These are phyloP conservation scores for Lobosporangium transversale DNA, from an alignment of 192 early-diverging fungal species.

Conservation along the genomic window DNA sequence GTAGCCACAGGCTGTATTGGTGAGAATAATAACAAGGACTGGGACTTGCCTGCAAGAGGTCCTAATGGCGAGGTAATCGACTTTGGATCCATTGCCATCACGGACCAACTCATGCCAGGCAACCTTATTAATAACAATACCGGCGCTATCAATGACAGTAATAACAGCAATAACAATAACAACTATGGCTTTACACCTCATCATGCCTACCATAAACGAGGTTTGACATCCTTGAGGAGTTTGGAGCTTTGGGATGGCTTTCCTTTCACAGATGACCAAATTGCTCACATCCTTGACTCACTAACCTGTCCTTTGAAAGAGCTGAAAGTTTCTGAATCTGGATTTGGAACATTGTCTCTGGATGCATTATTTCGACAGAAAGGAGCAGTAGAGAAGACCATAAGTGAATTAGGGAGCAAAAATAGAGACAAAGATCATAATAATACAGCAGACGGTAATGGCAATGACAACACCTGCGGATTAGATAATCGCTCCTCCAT, in stretches of 20 bases:
- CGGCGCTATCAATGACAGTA: background rate
- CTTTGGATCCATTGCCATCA: too few relatives aligned
- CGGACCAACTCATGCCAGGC: too few relatives aligned
- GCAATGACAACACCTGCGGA: too few relatives aligned
- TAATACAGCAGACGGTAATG: too few relatives aligned
- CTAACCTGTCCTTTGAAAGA: background rate
- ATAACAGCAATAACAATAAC: background rate
- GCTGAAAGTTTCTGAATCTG: background rate
- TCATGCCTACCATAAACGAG: background rate
- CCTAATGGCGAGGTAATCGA: too few relatives aligned
- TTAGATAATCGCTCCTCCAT: background rate
- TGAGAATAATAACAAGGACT: too few relatives aligned
- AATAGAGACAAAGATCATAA: too few relatives aligned
- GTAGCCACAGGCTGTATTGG: too few relatives aligned
- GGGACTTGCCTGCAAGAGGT: too few relatives aligned
- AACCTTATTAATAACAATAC: too few relatives aligned
- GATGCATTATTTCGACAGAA: background rate
- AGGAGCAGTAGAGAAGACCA: too few relatives aligned
- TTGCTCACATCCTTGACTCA: conserved; percentile 1
- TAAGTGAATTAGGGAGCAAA: too few relatives aligned
- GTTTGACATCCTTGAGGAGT: background rate
- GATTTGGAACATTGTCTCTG: background rate
- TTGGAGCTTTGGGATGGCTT: conserved; percentile 3
- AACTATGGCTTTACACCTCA: background rate
- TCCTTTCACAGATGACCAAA: background rate